Evolutionary conservation across 257 asterid genomes (phyloP).

Genomic region (Solanum habrochaites): DNA sequence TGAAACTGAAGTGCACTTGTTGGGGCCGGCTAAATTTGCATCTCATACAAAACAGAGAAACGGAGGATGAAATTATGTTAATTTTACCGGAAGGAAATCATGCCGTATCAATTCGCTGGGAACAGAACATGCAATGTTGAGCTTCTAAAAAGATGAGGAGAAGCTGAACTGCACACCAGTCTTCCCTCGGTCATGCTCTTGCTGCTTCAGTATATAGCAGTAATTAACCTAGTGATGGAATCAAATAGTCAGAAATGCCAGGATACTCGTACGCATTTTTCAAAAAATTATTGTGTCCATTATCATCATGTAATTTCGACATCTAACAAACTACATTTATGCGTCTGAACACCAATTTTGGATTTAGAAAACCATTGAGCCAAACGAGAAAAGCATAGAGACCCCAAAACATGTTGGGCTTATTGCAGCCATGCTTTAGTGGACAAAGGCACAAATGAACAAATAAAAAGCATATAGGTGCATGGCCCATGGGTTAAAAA

Average conservation of each 20-base stretch:
- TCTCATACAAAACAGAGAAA: neutral
- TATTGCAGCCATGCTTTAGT: neutral
- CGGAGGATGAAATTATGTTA: neutral
- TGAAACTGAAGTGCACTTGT: neutral
- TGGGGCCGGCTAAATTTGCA: neutral
- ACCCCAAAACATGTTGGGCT: neutral
- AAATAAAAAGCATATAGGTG: neutral
- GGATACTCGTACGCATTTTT: neutral
- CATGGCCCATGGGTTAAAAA: neutral
- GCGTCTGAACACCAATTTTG: neutral
- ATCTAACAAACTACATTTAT: neutral
- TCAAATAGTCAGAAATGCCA: constrained; percentile 6
- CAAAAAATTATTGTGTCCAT: neutral
- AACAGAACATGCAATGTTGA: neutral
- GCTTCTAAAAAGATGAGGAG: constrained; percentile 51
- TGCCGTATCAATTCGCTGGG: neutral
- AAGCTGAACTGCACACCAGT: constrained; percentile 89
- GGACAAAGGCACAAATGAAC: neutral
- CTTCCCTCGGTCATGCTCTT: constrained; percentile 65
- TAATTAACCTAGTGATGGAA: constrained; percentile 54
- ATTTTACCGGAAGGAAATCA: neutral
- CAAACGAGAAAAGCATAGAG: neutral
- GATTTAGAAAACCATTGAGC: neutral
- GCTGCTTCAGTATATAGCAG: constrained; percentile 69
- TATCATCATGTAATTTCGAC: neutral